Evolutionary conservation across 306 rosid genomes (phyloP), one percentile per base, ranked within the genome.

Genomic region (Lathyrus aphaca): DNA sequence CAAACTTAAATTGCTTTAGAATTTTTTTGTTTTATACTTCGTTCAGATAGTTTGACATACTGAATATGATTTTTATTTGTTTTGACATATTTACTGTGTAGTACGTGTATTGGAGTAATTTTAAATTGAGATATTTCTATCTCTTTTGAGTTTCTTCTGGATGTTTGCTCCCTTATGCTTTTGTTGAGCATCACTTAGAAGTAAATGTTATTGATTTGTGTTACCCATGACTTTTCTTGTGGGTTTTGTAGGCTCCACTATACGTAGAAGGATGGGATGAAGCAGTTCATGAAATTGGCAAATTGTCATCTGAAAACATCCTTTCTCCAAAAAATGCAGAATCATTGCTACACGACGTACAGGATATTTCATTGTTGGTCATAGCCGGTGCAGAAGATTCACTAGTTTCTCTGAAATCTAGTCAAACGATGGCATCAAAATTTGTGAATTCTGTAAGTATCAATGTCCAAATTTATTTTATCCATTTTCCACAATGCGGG

Each of bases 201-300:
- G 44, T 19, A 40, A 8, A 30, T 60, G 43, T 67, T 8, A 58
- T 78, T 77, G 55, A 73, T 66, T 64, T 49, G 55, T 14, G 50
- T 19, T 57, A 32, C 40, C 11, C 2, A 7, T 74, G 46, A 44
- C 49, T 65, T 46, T 77, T 72, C 40, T 64, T 21, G 25, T 40
- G 46, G 18, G 55, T 62, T 66, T 35, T 35, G 8, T 85, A 94
- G 99, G 94, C 92, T 64, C 92, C 99, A 37, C 82, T 95, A 27
- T 95, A 80, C 59, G 91, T 86, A 30, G 97, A 95, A 73, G 95
- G 99, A 57, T 95, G 99, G 99, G 99, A 95, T 61, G 92, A 86
- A 80, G 99, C 97, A 14, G 91, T 91, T 42, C 92, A 91, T 64
- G 99, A 95, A 88, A 87, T 95, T 68, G 89, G 97, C 12, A 95